These are phyloP conservation scores for Carex littledalei DNA, from an alignment of 176 grass and related monocot species.

Conservation along the genomic window DNA sequence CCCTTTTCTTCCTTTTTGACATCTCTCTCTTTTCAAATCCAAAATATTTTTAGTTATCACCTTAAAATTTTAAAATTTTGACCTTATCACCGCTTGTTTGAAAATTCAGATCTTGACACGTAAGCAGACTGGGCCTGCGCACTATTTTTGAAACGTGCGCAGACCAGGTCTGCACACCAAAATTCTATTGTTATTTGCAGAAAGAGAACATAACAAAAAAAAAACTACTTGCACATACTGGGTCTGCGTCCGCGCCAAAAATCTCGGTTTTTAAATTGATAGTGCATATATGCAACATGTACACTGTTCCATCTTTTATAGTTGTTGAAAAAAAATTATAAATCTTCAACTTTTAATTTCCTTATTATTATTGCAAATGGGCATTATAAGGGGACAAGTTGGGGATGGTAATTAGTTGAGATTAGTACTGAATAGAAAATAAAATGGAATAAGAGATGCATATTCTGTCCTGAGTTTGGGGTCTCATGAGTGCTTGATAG, in stretches of 20 bases:
- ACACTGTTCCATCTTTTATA: neutral
- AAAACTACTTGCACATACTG: no score
- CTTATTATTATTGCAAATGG: neutral
- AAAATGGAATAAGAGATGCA: constrained; percentile 1
- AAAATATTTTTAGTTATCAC: no score
- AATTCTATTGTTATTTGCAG: no score
- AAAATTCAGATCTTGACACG: no score
- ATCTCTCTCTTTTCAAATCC: neutral
- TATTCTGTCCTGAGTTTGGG: constrained; percentile 13
- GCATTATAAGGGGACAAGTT: neutral
- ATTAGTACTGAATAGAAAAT: neutral
- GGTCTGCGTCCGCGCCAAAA: no score
- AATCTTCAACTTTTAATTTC: neutral
- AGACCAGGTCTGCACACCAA: no score
- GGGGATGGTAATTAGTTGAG: neutral
- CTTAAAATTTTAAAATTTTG: no score
- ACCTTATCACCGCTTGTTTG: no score
- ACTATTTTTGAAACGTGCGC: no score
- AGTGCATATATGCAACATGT: neutral
- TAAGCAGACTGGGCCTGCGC: no score
- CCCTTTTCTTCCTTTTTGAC: constrained; percentile 18
- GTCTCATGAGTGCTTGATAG: constrained; percentile 12
- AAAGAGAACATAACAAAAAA: no score
- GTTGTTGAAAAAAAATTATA: neutral
- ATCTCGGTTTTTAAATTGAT: no score